Base-by-base conservation (phyloP, 2,329 filamentous ascomycete species). In the Cercospora beticola region DNA sequence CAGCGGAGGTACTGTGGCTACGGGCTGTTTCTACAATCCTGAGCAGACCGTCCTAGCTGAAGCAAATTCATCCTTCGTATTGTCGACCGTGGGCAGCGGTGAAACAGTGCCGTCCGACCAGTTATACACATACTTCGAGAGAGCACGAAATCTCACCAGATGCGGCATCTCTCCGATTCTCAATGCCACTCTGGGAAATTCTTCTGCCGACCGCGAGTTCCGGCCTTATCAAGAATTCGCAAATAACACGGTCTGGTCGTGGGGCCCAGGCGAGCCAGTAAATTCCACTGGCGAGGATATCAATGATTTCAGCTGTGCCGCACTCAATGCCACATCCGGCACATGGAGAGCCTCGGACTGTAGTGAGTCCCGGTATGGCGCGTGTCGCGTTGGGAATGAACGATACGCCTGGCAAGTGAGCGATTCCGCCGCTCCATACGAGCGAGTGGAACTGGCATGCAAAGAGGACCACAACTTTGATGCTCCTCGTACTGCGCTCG, bases 111-210 rank as follows among this genome's bases (percentile, higher is more conserved):
- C 49, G 2, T 62, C 76, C 31, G 64, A 36, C 12, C 21, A 61
- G 21, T 14, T 61, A 10, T 10, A 28, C 40, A 57, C 62, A 28
- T 60, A 64, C 6, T 60, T 70, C 16, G 30, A 26, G 10, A 70
- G 77, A 49, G 76, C 81, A 18, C 68, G 73, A 12, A 83, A 81
- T 60, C 75, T 85, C 14, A 86, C 85, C 4, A 78, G 80, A 9
- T 91, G 89, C 74, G 89, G 89, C 16, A 83, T 90, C 49, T 87
- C 87, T 1, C 84, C 88, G 0, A 77, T 86, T 2, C 80, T 90
- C 8, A 90, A 90, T 74, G 74, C 76, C 23, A 87, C 87, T 0
- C 79, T 90, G 2, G 80, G 83, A 54, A 82, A 82, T 66, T 71
- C 75, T 21, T 87, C 86, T 9, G 87, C 87, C 8, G 81, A 84